Percentiles rank a stretch among this genome's conserved stretches.
Evolutionary conservation across 495 filamentous ascomycete species (phyloP).

Genomic region (Aspergillus incahuasiensis): DNA sequence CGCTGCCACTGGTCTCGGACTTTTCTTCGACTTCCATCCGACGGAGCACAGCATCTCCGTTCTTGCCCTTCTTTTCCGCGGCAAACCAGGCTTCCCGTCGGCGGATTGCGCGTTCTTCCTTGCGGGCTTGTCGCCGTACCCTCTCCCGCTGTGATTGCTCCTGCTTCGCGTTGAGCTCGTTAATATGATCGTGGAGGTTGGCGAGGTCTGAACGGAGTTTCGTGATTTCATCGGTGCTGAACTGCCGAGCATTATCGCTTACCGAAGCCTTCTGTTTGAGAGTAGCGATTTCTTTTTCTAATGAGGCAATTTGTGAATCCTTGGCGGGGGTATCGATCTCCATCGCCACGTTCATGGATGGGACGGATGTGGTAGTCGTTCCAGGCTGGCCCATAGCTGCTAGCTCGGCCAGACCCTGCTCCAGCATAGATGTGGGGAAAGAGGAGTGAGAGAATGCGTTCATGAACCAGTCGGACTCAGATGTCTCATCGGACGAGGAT

Average conservation of each 20-base stretch:
- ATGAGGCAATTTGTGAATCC: constrained; percentile 29
- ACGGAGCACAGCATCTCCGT: constrained; percentile 35
- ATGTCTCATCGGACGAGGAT: neutral
- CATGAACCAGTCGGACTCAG: constrained; percentile 35
- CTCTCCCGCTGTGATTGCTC: constrained; percentile 33
- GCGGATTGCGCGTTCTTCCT: constrained; percentile 36
- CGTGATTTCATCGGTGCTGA: constrained; percentile 34
- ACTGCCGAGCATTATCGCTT: constrained; percentile 36
- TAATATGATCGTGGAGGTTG: constrained; percentile 39
- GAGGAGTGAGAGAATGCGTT: constrained; percentile 47
- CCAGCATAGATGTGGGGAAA: constrained; percentile 50
- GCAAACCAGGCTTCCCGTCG: constrained; percentile 44
- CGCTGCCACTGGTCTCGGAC: constrained; percentile 33
- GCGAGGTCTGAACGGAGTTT: constrained; percentile 35
- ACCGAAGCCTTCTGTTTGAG: constrained; percentile 39
- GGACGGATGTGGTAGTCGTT: constrained; percentile 13
- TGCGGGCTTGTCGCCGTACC: constrained; percentile 35
- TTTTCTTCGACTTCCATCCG: constrained; percentile 37
- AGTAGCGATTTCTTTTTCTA: constrained; percentile 33
- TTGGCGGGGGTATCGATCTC: constrained; percentile 21
- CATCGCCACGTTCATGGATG: constrained; percentile 9
- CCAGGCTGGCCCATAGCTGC: constrained; percentile 29
- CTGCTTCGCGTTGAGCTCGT: constrained; percentile 38
- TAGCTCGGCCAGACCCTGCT: constrained; percentile 53
- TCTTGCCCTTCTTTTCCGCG: constrained; percentile 43